Base-by-base conservation (phyloP, 2,329 filamentous ascomycete genomes). In the Monosporascus sp. region DNA sequence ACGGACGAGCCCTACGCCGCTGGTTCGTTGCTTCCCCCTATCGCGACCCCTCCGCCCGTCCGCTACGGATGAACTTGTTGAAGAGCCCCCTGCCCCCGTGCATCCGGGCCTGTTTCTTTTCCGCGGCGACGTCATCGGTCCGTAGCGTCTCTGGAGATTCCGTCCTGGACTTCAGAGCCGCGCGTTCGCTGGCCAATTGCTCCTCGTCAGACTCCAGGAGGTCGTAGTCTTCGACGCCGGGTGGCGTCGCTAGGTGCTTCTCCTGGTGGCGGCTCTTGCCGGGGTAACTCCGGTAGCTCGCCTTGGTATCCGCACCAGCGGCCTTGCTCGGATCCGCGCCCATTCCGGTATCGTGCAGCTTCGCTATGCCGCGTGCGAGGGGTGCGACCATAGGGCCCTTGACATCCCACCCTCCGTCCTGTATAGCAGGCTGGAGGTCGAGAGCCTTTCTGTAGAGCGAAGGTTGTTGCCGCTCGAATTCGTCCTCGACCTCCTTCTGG, bases 311-410 rank as follows among this genome's bases (percentile, higher is more conserved):
- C 20, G 24, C 51, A 38, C 34, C 20, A 15, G 39, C 22, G 27
- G 34, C 18, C 34, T 41, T 22, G 9, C 45, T 36, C 11, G 25
- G 9, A 6, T 24, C 45, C 42, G 20, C n/a, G 8, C 31, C 42
- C 11, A 20, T 48, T 31, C 49, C 53, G n/a, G 60, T 63, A 48
- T 66, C 67, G 46, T 74, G 70, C 60, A 78, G 72, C 61, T 75
- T 74, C n/a, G 65, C 66, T 22, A 77, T 64, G 7, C 74, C 74
- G 48, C 72, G 69, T 51, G 77, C 73, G 34, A 81, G 71, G 54
- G 77, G 74, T 50, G 72, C 70, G n/a, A 79, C 71, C 63, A 78
- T 72, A 41, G 74, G 72, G 7, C 73, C 74, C 57, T 75, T 77
- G 17, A 71, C 64, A 31, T 74, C 72, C 57, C 74, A 74, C 42